Percentiles rank a stretch among this genome's conserved stretches.
Evolutionary conservation across 2,329 filamentous ascomycete genomes (phyloP).

Genomic region (Geosmithia morbida): DNA sequence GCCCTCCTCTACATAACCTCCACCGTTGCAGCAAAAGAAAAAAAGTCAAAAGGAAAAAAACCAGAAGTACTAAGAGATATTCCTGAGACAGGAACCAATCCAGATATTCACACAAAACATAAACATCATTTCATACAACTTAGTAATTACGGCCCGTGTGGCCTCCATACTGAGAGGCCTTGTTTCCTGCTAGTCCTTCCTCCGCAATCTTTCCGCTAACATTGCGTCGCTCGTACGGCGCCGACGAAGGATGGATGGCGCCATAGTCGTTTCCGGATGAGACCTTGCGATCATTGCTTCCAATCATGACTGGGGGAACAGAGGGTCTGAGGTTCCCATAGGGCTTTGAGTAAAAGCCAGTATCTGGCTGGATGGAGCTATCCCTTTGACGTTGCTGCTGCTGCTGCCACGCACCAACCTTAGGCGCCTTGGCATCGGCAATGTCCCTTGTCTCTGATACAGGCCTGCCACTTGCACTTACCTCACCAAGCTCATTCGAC

Average conservation of each 20-base stretch:
- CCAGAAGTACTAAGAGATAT: background rate
- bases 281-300: constrained; percentile 31
- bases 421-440: constrained; percentile 18
- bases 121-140: background rate
- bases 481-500: constrained; percentile 23
- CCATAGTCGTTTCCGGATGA: constrained; percentile 45
- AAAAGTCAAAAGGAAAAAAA: background rate
- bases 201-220: constrained; percentile 63
- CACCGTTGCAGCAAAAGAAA: too few species aligned
- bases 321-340: constrained; percentile 42
- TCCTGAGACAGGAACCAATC: background rate
- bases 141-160: background rate
- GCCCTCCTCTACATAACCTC: too few species aligned
- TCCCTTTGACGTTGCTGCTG: constrained; percentile 10
- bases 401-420: background rate
- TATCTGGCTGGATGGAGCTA: constrained; percentile 34
- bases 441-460: constrained; percentile 30
- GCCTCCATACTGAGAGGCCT: constrained; percentile 8
- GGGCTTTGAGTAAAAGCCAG: constrained; percentile 36
- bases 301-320: constrained; percentile 39
- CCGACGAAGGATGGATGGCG: constrained; percentile 13
- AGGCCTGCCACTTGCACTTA: constrained; percentile 27
- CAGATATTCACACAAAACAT: background rate
- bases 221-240: constrained; percentile 33
- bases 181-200: constrained; percentile 40